These are phyloP conservation scores for Planoprotostelium fungivorum DNA, from an alignment of 78 protist species.

Conservation along the genomic window DNA sequence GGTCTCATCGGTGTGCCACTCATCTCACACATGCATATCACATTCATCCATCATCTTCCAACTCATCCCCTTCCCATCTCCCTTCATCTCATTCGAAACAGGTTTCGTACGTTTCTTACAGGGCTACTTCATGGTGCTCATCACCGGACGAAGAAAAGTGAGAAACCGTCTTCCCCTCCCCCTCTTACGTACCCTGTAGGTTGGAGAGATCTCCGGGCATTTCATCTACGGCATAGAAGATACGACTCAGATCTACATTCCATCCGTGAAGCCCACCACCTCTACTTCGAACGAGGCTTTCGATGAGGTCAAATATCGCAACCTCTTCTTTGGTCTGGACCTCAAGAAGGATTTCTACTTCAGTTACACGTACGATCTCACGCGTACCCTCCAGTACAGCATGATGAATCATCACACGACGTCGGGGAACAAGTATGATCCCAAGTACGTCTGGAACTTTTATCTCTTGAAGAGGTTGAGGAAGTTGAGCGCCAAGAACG, in stretches of 20 bases:
- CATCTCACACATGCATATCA: slow-evolving; percentile 38
- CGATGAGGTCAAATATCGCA: slow-evolving; percentile 52
- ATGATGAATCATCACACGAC: slow-evolving; percentile 45
- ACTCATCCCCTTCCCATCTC: too few species aligned
- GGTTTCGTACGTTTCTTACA: slow-evolving; percentile 82
- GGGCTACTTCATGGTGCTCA: slow-evolving; percentile 84
- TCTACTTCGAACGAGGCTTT: slow-evolving; percentile 32
- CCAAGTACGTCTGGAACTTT: slow-evolving; percentile 86
- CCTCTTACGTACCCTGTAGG: neutral
- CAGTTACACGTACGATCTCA: slow-evolving; percentile 88
- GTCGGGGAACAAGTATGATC: slow-evolving; percentile 17
- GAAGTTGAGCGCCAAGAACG: too few species aligned
- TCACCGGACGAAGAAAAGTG: slow-evolving; percentile 52
- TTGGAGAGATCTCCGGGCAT: slow-evolving; percentile 83
- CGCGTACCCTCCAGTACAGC: slow-evolving; percentile 74
- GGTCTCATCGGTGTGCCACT: slow-evolving; percentile 13
- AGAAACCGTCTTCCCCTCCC: too few species aligned
- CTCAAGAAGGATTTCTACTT: slow-evolving; percentile 81
- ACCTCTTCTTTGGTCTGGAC: slow-evolving; percentile 66
- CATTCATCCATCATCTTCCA: too few species aligned
- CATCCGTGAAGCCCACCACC: slow-evolving; percentile 16
- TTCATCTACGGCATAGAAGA: slow-evolving; percentile 70
- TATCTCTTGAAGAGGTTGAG: slow-evolving; percentile 32
- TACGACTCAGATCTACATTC: slow-evolving; percentile 37
- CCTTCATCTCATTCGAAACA: too few species aligned